These are phyloP conservation scores for Fusarium mundagurra DNA, from an alignment of 2,329 filamentous ascomycete genomes.

Conservation along the genomic window DNA sequence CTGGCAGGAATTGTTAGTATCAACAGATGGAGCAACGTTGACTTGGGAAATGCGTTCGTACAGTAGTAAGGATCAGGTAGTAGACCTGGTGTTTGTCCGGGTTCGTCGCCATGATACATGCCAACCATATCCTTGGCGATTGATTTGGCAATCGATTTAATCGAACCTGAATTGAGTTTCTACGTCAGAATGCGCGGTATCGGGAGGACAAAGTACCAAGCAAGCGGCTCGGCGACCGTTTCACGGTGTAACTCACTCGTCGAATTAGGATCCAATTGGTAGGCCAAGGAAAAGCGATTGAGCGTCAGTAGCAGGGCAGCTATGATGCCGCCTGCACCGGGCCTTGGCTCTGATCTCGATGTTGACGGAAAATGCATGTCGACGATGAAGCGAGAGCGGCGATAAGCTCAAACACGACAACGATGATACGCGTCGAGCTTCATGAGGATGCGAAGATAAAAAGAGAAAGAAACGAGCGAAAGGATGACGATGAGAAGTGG, in stretches of 20 bases:
- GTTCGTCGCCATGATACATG: slow-evolving; percentile 58
- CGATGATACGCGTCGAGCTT: slow-evolving; percentile 17
- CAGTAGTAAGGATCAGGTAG: slow-evolving; percentile 66
- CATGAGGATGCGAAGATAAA: slow-evolving; percentile 24
- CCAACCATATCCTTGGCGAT: slow-evolving; percentile 61
- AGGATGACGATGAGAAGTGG: slow-evolving; percentile 12
- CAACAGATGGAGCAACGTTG: background rate
- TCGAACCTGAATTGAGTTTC: slow-evolving; percentile 53
- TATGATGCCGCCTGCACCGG: slow-evolving; percentile 33
- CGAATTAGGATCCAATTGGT: slow-evolving; percentile 51
- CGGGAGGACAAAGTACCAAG: background rate
- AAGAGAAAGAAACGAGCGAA: slow-evolving; percentile 7
- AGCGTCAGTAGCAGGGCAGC: slow-evolving; percentile 40
- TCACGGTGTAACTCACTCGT: slow-evolving; percentile 42
- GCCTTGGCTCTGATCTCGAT: slow-evolving; percentile 14
- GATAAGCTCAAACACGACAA: slow-evolving; percentile 33
- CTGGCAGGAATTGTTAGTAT: slow-evolving; percentile 45
- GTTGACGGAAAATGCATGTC: slow-evolving; percentile 35
- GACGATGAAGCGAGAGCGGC: slow-evolving; percentile 18
- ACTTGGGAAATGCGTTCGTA: slow-evolving; percentile 44
- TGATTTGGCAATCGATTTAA: slow-evolving; percentile 59
- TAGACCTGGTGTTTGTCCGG: slow-evolving; percentile 61
- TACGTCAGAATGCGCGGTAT: background rate
- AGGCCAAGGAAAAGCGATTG: slow-evolving; percentile 44
- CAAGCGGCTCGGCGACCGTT: background rate